Base-by-base conservation (phyloP, 225 moss, liverwort and hornwort species). In the Climacium dendroides region DNA sequence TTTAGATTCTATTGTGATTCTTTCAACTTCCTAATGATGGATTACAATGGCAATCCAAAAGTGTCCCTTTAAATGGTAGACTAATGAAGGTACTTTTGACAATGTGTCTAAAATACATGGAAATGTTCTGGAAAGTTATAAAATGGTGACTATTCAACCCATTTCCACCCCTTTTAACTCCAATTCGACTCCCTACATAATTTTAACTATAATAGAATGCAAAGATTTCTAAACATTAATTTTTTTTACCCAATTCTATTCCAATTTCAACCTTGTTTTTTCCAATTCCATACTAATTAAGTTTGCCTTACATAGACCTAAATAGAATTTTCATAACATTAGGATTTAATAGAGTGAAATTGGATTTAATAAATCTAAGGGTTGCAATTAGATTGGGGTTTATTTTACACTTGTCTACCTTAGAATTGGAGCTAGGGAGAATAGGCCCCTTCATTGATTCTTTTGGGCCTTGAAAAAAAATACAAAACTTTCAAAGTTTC, bases 21-120 rank as follows among this genome's bases (percentile, higher is more conserved):
- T 26, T 71, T 43, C 3, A 0, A 71, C 15, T 71, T 3, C 71
- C 26, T 26, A 43, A 0, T n/a, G n/a, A 3, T 0, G 0, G 0
- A n/a, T 5, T 43, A 0, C 43, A 26, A 70, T 43, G 70, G 9
- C 3, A 71, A 43, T 43, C 3, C 3, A 70, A 15, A 70, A 70
- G 1, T 1, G 0, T 43, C 5, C 43, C 3, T 71, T 43, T 26
- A 71, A 26, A 26, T 43, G 26, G 26, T 43, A 3, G 5, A 71
- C 43, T 71, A 41, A 16, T 71, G 3, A 43, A 43, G 15, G 15
- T 43, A 70, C 4, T 3, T 3, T 41, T 70, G 9, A 25, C 26
- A 1, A 26, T 5, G 1, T 70, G 26, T 43, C 6, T 71, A 26
- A 26, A 15, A 3, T 70, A 26, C 2, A 15, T 3, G 5, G 0